Conservation (phyloP, 306 rosid species). For the Carpinus fangiana region DNA sequence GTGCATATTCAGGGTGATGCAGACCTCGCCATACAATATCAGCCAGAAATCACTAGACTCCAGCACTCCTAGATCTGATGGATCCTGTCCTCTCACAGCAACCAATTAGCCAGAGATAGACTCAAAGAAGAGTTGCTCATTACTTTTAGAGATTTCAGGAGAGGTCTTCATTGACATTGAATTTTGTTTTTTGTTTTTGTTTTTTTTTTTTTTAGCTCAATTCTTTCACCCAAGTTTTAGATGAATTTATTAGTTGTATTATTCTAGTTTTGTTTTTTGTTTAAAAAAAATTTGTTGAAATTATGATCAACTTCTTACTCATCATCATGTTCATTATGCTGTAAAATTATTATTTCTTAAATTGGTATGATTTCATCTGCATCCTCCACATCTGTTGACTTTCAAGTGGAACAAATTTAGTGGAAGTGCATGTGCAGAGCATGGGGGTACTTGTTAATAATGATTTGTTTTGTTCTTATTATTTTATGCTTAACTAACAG, state of each 20-base stretch:
- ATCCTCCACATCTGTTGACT: not conserved
- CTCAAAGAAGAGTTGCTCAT: not conserved
- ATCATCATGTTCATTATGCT: constrained; percentile 23
- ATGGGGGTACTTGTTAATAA: not conserved
- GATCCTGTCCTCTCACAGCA: constrained; percentile 39
- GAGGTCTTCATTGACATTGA: not conserved
- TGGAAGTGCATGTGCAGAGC: not conserved
- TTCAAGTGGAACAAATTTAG: not conserved
- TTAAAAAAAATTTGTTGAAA: not conserved
- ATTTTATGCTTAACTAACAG: not conserved
- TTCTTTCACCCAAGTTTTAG: constrained; percentile 43
- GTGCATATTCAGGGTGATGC: constrained; percentile 47
- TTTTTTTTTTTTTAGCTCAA: constrained; percentile 44
- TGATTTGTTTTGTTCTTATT: not conserved
- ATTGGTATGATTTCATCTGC: constrained; percentile 22
- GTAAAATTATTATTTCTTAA: constrained; percentile 42
- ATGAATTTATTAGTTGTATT: constrained; percentile 34
- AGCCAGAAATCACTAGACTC: constrained; percentile 53
- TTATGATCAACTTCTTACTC: constrained; percentile 9
- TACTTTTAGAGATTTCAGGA: constrained; percentile 4
- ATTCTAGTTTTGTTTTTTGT: constrained; percentile 20
- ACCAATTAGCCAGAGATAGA: constrained; percentile 32
- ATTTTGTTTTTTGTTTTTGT: constrained; percentile 4
- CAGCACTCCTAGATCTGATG: constrained; percentile 48
- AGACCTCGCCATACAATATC: constrained; percentile 56